Evolutionary conservation across 192 early-diverging fungal species (phyloP).

Genomic region (Geosiphon pyriformis): DNA sequence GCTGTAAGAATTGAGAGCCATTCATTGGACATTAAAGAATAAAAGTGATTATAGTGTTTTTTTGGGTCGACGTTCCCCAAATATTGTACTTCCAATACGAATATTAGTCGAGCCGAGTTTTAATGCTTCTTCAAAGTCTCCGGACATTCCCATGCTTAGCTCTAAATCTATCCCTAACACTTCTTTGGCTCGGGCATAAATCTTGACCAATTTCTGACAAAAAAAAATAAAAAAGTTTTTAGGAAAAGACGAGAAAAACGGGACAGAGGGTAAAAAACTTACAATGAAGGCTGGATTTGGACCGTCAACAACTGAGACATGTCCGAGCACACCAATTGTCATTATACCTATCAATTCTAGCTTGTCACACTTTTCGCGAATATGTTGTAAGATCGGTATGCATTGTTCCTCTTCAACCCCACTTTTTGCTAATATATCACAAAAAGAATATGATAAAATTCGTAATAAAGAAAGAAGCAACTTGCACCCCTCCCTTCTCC

Average conservation of each 20-base stretch:
- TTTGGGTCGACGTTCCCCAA: slow-evolving; percentile 61
- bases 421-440: slow-evolving; percentile 58
- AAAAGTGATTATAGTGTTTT: too few species aligned
- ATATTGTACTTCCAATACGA: slow-evolving; percentile 89
- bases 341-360: slow-evolving; percentile 81
- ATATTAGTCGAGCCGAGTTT: slow-evolving; percentile 84
- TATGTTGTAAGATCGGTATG: slow-evolving; percentile 55
- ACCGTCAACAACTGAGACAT: slow-evolving; percentile 28
- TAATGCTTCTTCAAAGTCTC: slow-evolving; percentile 84
- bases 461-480: slow-evolving; percentile 1
- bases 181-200: slow-evolving; percentile 32
- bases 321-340: slow-evolving; percentile 85
- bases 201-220: slow-evolving; percentile 11
- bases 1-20: too few species aligned
- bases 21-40: too few species aligned
- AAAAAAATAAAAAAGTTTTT: neutral
- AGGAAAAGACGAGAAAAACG: neutral
- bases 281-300: slow-evolving; percentile 76
- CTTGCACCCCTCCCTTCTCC: neutral
- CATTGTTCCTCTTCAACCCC: slow-evolving; percentile 57
- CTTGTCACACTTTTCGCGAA: slow-evolving; percentile 58
- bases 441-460: slow-evolving; percentile 15
- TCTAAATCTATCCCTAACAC: slow-evolving; percentile 47
- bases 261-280: neutral
- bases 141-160: slow-evolving; percentile 98